phyloP scores from a whole-genome alignment of 805 yeast genomes.

The Priceomyces carsonii region DNA sequence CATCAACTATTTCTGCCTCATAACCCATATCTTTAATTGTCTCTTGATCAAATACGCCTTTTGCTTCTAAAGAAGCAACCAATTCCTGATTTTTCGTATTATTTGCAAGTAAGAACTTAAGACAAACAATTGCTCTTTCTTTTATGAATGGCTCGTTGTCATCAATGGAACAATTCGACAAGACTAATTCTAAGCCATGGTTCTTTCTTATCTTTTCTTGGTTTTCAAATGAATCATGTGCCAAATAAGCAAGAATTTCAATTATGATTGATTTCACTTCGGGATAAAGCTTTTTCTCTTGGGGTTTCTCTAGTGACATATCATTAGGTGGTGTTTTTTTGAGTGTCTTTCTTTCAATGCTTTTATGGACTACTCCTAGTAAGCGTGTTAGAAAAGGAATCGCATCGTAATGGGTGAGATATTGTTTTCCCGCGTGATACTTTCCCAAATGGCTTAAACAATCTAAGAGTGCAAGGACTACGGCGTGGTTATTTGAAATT shows the following conservation, averaged over 20 bases:
- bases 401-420: constrained; percentile 41
- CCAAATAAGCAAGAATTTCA: constrained; percentile 62
- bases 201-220: constrained; percentile 68
- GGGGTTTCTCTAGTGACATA: no score
- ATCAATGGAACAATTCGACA: constrained; percentile 84
- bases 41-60: constrained; percentile 57
- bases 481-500: constrained; percentile 14
- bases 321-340: constrained; percentile 20
- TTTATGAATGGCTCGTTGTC: constrained; percentile 85
- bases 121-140: constrained; percentile 79
- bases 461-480: constrained; percentile 34
- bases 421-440: constrained; percentile 40
- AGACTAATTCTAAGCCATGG: constrained; percentile 69
- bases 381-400: constrained; percentile 35
- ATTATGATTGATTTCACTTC: constrained; percentile 65
- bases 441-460: constrained; percentile 43
- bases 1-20: constrained; percentile 70
- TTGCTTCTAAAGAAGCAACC: constrained; percentile 77
- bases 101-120: constrained; percentile 63
- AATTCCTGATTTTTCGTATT: constrained; percentile 74
- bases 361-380: constrained; percentile 41
- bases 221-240: constrained; percentile 48
- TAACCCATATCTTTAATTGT: constrained; percentile 70
- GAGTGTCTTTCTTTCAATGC: constrained; percentile 34
- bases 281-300: constrained; percentile 53